Evolutionary conservation across 164 flowering plant genomes (phyloP).

Genomic region (Protea cynaroides): DNA sequence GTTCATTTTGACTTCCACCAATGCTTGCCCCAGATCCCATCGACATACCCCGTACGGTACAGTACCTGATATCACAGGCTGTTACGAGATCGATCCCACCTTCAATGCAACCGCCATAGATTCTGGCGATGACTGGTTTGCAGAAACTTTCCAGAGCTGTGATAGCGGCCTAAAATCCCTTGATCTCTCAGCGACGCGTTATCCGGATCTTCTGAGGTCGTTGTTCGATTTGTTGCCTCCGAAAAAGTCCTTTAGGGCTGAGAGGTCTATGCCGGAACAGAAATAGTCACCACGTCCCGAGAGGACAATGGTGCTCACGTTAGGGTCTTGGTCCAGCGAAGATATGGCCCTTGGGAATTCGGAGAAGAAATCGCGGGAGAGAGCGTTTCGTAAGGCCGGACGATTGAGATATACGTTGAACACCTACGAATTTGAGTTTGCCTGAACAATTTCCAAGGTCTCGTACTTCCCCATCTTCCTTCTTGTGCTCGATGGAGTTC

Average conservation of each 20-base stretch:
- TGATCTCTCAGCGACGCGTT: slow-evolving; percentile 57
- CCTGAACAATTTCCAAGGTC: slow-evolving; percentile 26
- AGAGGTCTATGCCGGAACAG: slow-evolving; percentile 85
- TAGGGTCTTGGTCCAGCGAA: slow-evolving; percentile 62
- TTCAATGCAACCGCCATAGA: slow-evolving; percentile 83
- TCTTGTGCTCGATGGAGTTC: too few species aligned
- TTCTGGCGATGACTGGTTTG: slow-evolving; percentile 68
- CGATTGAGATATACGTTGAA: slow-evolving; percentile 47
- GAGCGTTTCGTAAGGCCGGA: slow-evolving; percentile 62
- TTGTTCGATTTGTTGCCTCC: neutral
- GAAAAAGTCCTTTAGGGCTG: slow-evolving; percentile 17
- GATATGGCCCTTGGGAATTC: slow-evolving; percentile 70
- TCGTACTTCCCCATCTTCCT: slow-evolving; percentile 19
- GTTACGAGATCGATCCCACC: slow-evolving; percentile 75
- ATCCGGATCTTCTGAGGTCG: slow-evolving; percentile 55
- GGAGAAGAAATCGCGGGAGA: slow-evolving; percentile 62
- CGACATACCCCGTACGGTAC: too few species aligned
- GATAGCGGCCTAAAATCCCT: slow-evolving; percentile 54
- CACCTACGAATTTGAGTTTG: slow-evolving; percentile 24
- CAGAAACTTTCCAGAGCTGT: slow-evolving; percentile 72
- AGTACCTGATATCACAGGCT: slow-evolving; percentile 81
- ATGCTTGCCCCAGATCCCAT: too few species aligned
- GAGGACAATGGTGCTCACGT: slow-evolving; percentile 55
- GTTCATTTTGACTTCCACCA: too few species aligned
- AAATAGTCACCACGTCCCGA: slow-evolving; percentile 55